Percentiles rank a stretch among this genome's conserved stretches.
Evolutionary conservation across 805 yeast species (phyloP).

Genomic region (Lachancea mirantina): DNA sequence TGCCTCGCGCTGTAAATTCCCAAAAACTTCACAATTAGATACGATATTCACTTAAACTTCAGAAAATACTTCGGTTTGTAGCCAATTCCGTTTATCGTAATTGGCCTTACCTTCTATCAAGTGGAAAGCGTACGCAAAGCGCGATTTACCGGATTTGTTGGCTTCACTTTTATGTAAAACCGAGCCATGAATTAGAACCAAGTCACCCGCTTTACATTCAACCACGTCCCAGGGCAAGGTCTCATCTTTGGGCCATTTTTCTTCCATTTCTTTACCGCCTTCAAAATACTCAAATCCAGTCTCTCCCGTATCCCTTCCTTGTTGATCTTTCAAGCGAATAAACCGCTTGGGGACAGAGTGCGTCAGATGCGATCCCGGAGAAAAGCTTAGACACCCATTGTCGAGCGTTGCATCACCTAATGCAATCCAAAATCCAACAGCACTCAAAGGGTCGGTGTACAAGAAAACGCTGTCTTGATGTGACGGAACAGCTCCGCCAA

Average conservation of each 20-base stretch:
- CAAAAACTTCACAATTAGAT: neutral
- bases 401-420: constrained; percentile 59
- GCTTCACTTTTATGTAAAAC: constrained; percentile 66
- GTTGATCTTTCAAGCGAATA: constrained; percentile 42
- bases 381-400: constrained; percentile 64
- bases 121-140: constrained; percentile 77
- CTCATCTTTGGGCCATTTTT: constrained; percentile 21
- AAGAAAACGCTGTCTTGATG: constrained; percentile 73
- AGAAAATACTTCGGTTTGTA: constrained; percentile 42
- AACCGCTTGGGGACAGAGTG: constrained; percentile 54
- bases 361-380: constrained; percentile 63
- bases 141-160: constrained; percentile 46
- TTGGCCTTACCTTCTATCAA: constrained; percentile 58
- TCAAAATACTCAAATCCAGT: constrained; percentile 44
- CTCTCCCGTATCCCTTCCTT: constrained; percentile 16
- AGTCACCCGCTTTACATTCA: constrained; percentile 63
- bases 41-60: too few relatives aligned
- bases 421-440: constrained; percentile 79
- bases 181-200: constrained; percentile 63
- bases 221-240: constrained; percentile 33
- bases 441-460: constrained; percentile 62
- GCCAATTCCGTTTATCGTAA: constrained; percentile 66
- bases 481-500: constrained; percentile 66
- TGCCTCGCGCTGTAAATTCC: neutral
- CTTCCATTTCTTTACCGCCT: constrained; percentile 16